phyloP scores from a whole-genome alignment of 169 alveolate species.

The Amoebophrya sp. region DNA sequence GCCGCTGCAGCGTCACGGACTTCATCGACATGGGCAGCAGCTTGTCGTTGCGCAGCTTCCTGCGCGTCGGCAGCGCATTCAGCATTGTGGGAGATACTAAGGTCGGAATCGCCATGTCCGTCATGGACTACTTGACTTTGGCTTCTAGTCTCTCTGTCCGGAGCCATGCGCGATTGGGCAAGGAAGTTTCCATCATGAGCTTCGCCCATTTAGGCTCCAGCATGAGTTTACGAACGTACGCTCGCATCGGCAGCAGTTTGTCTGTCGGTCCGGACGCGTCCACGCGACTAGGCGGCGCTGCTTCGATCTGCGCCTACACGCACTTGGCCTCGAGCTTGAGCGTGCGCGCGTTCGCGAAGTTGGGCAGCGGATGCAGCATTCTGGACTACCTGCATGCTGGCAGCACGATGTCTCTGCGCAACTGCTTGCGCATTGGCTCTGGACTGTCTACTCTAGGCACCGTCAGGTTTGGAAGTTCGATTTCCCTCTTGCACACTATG shows the following conservation, averaged over 20 bases:
- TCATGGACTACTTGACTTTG: slow-evolving; percentile 29
- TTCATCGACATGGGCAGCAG: background rate
- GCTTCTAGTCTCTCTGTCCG: slow-evolving; percentile 20
- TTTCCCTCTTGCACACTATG: background rate
- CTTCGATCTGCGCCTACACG: background rate
- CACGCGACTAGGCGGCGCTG: background rate
- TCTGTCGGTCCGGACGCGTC: background rate
- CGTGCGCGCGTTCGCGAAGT: background rate
- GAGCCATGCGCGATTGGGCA: background rate
- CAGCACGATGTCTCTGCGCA: slow-evolving; percentile 7
- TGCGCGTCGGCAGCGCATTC: background rate
- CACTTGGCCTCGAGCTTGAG: background rate
- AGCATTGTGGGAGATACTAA: background rate
- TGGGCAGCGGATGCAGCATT: background rate
- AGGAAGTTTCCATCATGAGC: background rate
- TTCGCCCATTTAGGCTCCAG: background rate
- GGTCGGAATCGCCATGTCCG: background rate
- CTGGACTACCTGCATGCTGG: background rate
- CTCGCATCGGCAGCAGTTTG: background rate
- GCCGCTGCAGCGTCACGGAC: background rate
- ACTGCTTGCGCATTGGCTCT: background rate
- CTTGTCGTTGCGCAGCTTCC: slow-evolving; percentile 19
- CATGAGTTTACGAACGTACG: background rate
- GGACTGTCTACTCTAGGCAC: background rate
- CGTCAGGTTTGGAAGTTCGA: background rate